Evolutionary conservation across 208 protist genomes (phyloP), one percentile per base, ranked within the genome.

Genomic region (Leishmania braziliensis): DNA sequence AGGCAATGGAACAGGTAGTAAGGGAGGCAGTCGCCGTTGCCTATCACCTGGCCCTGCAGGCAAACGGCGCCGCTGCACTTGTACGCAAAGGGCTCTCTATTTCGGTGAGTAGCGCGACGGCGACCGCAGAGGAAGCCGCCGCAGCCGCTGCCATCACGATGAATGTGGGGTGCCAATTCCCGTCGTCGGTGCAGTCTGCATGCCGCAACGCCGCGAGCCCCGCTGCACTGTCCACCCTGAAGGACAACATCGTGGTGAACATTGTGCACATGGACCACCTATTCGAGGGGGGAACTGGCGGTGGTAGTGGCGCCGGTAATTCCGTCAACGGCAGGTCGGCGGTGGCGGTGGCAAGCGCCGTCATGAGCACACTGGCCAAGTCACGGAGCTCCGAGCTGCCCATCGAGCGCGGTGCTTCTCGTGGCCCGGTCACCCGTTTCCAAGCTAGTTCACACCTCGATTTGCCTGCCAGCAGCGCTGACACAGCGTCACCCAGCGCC

Each of bases 211-310:
- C 74, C 12, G 63, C 72, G 26, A 69, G 53, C 51, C 23, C 77
- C 10, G 56, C 36, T 48, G 82, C 29, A 63, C 63, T 78, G 48
- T 82, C 50, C 63, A 54, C 58, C 26, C 29, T 79, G 76, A 79
- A 71, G 56, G 82, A 86, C 78, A 86, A 68, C 5, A n/a, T 86
- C 9, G 82, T 86, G 36, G 20, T 86, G 48, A 86, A 81, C 78
- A 68, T 86, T 2, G 82, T 86, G 39, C 63, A 75, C 33, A 78
- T 86, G 82, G 78, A 86, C 43, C 74, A 82, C 48, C 75, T 86
- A 33, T 82, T 75, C 46, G 82, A 76, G 58, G 69, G 73, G 60
- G 66, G 43, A 51, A 58, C 46, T 46, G 72, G 29, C n/a, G 58
- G 56, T 16, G 53, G 60, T 36, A 39, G 48, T 16, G 54, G 51